Evolutionary conservation across 2,329 filamentous ascomycete genomes (phyloP).

Genomic region (Ophiocordyceps australis): DNA sequence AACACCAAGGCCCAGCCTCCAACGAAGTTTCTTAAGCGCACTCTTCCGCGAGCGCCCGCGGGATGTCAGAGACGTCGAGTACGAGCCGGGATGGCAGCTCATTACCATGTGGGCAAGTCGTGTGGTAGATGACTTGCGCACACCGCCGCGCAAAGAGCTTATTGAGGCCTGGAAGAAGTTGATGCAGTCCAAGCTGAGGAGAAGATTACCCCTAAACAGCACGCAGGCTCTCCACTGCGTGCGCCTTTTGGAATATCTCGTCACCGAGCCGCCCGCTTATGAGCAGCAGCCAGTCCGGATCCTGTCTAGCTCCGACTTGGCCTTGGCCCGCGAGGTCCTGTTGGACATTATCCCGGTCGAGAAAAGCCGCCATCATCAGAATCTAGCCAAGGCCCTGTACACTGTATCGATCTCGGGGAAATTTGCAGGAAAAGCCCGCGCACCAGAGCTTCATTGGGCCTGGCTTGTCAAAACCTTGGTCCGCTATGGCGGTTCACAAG

Average conservation of each 20-base stretch:
- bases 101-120: constrained; percentile 52
- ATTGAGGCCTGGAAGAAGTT: constrained; percentile 45
- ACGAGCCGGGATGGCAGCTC: constrained; percentile 53
- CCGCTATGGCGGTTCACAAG: constrained; percentile 32
- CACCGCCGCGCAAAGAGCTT: constrained; percentile 45
- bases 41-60: constrained; percentile 42
- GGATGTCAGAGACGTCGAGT: constrained; percentile 39
- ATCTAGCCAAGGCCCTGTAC: constrained; percentile 26
- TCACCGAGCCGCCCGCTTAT: constrained; percentile 7
- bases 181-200: constrained; percentile 34
- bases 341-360: constrained; percentile 21
- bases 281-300: constrained; percentile 12
- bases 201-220: constrained; percentile 35
- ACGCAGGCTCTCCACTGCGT: constrained; percentile 41
- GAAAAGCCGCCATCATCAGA: constrained; percentile 23
- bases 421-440: constrained; percentile 5
- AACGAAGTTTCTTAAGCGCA: constrained; percentile 35
- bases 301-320: constrained; percentile 21
- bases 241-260: constrained; percentile 44
- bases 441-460: constrained; percentile 10
- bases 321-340: constrained; percentile 24
- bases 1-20: constrained; percentile 6
- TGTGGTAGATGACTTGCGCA: constrained; percentile 42
- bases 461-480: constrained; percentile 23
- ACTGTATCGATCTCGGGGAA: constrained; percentile 7